phyloP scores from a whole-genome alignment of 805 yeast genomes.

The Sungouiozyma ichnusensis region DNA sequence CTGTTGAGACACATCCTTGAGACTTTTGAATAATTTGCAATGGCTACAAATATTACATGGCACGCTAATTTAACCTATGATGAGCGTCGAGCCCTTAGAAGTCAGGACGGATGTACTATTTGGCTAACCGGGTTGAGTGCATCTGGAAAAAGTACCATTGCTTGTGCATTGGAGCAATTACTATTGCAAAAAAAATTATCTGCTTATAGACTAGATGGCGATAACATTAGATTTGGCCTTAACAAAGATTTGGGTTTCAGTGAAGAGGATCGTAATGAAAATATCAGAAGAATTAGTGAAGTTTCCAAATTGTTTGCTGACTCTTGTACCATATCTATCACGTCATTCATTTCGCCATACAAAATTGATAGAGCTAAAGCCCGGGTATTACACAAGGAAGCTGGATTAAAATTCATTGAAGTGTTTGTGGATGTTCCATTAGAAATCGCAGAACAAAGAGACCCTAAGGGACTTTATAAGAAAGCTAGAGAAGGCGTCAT shows the following conservation, averaged over 20 bases:
- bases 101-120: conserved; percentile 79
- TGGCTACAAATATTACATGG: conserved; percentile 97
- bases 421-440: conserved; percentile 89
- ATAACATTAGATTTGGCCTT: conserved; percentile 86
- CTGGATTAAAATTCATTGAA: conserved; percentile 75
- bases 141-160: conserved; percentile 89
- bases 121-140: conserved; percentile 97
- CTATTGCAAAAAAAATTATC: conserved; percentile 58
- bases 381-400: conserved; percentile 69
- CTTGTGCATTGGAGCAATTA: conserved; percentile 84
- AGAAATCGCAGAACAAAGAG: conserved; percentile 91
- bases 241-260: conserved; percentile 92
- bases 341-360: conserved; percentile 92
- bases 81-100: conserved; percentile 62
- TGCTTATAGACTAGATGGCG: conserved; percentile 88
- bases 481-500: conserved; percentile 93
- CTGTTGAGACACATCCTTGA: no score
- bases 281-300: conserved; percentile 89
- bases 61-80: conserved; percentile 78
- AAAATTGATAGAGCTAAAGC: conserved; percentile 75
- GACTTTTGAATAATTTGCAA: conserved; percentile 28
- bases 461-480: conserved; percentile 93
- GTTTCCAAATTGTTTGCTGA: conserved; percentile 92
- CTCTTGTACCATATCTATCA: conserved; percentile 75
- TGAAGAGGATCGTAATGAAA: conserved; percentile 86